Evolutionary conservation across 2,329 filamentous ascomycete genomes (phyloP), one percentile per base, ranked within the genome.

Genomic region (Purpureocillium lavendulum): DNA sequence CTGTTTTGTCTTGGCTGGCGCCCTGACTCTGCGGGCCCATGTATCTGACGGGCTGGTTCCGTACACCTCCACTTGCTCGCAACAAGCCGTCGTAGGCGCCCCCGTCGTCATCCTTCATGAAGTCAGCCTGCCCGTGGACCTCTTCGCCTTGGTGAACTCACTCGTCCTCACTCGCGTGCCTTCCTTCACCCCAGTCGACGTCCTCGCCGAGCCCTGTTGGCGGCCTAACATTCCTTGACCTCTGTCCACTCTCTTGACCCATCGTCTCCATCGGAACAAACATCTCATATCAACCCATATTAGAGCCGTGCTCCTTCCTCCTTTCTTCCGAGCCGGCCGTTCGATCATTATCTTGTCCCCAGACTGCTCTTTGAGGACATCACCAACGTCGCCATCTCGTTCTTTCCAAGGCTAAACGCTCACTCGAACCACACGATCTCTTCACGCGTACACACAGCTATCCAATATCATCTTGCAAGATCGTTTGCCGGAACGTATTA

Each of bases 151-250:
- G n/a, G 30, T 16, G n/a, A 37, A 8, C 17, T 34, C 11, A 9
- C 30, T 14, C 39, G 18, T 30, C 35, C 14, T 12, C 21, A 26
- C 21, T 26, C 10, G 21, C 33, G 15, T 18, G 28, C 14, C 11
- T 26, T 26, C 14, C 11, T 26, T 26, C 15, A 26, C 39, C 13
- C 33, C 21, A 32, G n/a, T 13, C 12, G 15, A 40, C 11, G 17
- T 17, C 35, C 28, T 33, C 29, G 12, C 9, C 28, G 26, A 11
- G 39, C 39, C 34, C 28, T 18, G 6, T 36, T 12, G 24, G 15
- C 29, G 34, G 34, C 34, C 39, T 21, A 40, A 40, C 39, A 24
- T 34, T 40, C 39, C 8, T 36, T 40, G 28, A 16, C 17, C 24
- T 26, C 8, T 30, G 33, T 14, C 33, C 21, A 26, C 21, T 36